phyloP scores from a whole-genome alignment of 768 basidiomycete species.

The Phallus indusiatus region DNA sequence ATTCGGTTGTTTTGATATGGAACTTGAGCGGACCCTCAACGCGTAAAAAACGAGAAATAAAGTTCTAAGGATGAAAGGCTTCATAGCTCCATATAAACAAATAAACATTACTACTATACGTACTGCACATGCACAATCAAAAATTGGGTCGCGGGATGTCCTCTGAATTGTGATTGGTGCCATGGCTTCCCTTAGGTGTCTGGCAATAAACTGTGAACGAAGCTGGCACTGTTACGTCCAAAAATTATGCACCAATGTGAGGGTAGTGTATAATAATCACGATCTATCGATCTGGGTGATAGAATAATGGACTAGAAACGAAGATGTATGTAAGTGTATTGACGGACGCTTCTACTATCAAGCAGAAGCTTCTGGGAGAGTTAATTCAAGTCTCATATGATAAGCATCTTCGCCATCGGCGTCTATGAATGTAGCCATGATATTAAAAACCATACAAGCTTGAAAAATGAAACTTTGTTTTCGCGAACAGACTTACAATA shows the following conservation, averaged over 20 bases:
- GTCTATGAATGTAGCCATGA: slow-evolving; percentile 35
- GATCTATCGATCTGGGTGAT: not conserved
- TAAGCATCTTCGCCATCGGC: slow-evolving; percentile 95
- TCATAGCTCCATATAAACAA: too few species aligned
- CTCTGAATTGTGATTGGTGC: not conserved
- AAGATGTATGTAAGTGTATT: too few species aligned
- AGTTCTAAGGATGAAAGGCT: too few species aligned
- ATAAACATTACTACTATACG: too few species aligned
- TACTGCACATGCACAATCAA: not conserved
- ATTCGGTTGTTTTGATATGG: not conserved
- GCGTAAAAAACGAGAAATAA: too few species aligned
- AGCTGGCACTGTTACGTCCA: not conserved
- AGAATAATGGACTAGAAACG: not conserved
- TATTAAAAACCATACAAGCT: not conserved
- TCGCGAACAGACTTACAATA: slow-evolving; percentile 59
- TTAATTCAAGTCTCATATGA: slow-evolving; percentile 70
- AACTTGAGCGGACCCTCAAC: not conserved
- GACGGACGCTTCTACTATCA: not conserved
- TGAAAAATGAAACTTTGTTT: too few species aligned
- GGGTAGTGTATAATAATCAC: not conserved
- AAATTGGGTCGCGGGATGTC: not conserved
- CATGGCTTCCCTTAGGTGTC: not conserved
- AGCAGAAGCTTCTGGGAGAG: not conserved
- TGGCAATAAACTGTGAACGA: not conserved
- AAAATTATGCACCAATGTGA: not conserved